Base-by-base conservation (phyloP, 441 rosid species). In the Adansonia madagascariensis region DNA sequence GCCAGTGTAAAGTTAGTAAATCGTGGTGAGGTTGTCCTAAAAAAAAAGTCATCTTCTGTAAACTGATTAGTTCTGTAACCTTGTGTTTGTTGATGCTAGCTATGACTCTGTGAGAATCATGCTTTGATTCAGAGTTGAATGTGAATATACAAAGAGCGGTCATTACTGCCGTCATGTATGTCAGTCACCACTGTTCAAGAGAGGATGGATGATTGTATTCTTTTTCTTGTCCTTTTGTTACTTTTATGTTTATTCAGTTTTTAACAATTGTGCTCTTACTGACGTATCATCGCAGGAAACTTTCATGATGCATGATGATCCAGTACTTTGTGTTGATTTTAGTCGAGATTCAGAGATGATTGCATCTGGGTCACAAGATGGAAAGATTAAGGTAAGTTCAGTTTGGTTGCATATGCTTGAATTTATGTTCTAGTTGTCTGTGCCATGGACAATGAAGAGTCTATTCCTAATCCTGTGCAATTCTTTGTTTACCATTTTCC, bases 291-390 rank as follows among this genome's bases (percentile, higher is more conserved):
- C 78, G 77, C 94, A 95, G 99, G 99, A 97, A 88, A 90, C 94
- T 76, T 95, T 95, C 87, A 97, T 97, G 99, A 93, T 95, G 99
- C 99, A 97, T 79, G 99, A 97, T 78, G 98, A 95, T 77, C 93
- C 97, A 73, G 96, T 92, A 80, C 95, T 97, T 68, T 94, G 97
- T 86, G 89, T 93, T 87, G 97, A 97, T 84, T 94, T 94, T 84
- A 97, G 99, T 86, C 89, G 92, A 89, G 99, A 97, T 77, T 93
- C 98, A 24, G 99, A 97, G 89, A 86, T 95, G 97, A 88, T 95
- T 84, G 97, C 97, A 20, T 97, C 97, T 69, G 98, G 98, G 65
- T 91, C 96, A 18, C 95, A 92, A 82, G 99, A 97, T 85, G 99
- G 99, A 80, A 97, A 93, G 85, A 89, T 97, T 80, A 95, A 97